Base-by-base conservation (phyloP, 2,329 filamentous ascomycete genomes). In the Cordyceps tenuipes region DNA sequence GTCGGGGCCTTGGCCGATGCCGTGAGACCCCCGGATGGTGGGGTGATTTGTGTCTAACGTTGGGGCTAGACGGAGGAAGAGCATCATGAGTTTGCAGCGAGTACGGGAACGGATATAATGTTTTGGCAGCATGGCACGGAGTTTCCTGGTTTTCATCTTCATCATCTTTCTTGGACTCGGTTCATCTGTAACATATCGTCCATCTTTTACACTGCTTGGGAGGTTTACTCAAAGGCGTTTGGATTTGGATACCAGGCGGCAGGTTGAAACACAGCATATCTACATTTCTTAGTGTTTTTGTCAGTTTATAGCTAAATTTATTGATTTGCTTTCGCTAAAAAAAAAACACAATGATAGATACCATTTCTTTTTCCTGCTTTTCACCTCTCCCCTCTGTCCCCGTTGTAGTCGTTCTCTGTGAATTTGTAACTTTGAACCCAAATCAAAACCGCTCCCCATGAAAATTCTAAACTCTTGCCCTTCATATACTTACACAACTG, bases 91-190 rank as follows among this genome's bases (percentile, higher is more conserved):
- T 23, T 4, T 23, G 23, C 23, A 23, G 23, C 23, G 23, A 23
- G 23, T 23, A 23, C 23, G 23, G 4, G 23, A 23, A 23, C 23
- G 44, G 13, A 47, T 13, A 49, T n/a, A 23, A 23, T 49, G 13
- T 13, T 15, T 23, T 3, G 39, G 8, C 29, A 39, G 23, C 51
- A 66, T 72, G 49, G 72, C 47, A 44, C 34, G 56, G 36, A 13
- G 44, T 48, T 17, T 36, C 34, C 12, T 10, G 29, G 29, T 29
- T 13, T 36, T 13, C 34, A 10, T 36, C 34, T 36, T 36, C 8
- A 12, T 36, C 10, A 12, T 36, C 23, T 36, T 36, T 12, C 19
- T 41, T 12, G 21, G 19, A 9, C 5, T 29, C 29, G 23, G 17
- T 17, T 44, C 44, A n/a, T 29, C 5, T 29, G 1, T 29, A 7